Base-by-base conservation (phyloP, 2,329 filamentous ascomycete genomes). In the Ophiostoma himal-ulmi region DNA sequence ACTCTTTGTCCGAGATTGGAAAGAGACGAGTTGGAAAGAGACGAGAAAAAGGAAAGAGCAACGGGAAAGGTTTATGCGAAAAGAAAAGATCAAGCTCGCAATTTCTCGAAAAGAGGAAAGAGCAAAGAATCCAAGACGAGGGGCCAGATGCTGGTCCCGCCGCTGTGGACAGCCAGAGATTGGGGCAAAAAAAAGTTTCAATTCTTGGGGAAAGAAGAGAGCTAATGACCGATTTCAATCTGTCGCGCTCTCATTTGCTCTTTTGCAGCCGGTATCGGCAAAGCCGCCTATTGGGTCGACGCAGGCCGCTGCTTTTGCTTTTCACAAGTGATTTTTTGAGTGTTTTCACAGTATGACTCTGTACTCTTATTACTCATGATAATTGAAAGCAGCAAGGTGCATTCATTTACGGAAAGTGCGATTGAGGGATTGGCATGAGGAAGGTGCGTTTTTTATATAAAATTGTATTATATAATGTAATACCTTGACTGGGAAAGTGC, bases 201-300 rank as follows among this genome's bases (percentile, higher is more conserved):
- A 7, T 48, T 67, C n/a, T 67, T 44, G 60, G 34, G 26, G 52
- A 64, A 30, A 37, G 39, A 68, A 64, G n/a, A 26, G 30, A 68
- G 37, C 68, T 62, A 68, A 44, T 48, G 44, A 67, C 48, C 22
- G 70, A 73, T 73, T 73, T 70, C 69, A 67, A 73, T 73, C 70
- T 57, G 70, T 69, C 68, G 68, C 10, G 20, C 70, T 72, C 72
- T 48, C 57, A 74, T 74, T 74, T 73, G 73, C 72, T 48, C 54
- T 73, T 73, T 72, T 73, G 73, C 67, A 73, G 72, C 73, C 73
- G 73, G 70, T 74, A 74, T 71, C 73, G 73, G 73, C 71, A 64
- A 68, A 52, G 52, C 70, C 36, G 37, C 11, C 30, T n/a, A 62
- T 36, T 30, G 57, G 57, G 14, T 26, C 57, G 57, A 17, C 22